Evolutionary conservation across 2,329 filamentous ascomycete species (phyloP), one percentile per base, ranked within the genome.

Genomic region (Apiospora malaysiana): DNA sequence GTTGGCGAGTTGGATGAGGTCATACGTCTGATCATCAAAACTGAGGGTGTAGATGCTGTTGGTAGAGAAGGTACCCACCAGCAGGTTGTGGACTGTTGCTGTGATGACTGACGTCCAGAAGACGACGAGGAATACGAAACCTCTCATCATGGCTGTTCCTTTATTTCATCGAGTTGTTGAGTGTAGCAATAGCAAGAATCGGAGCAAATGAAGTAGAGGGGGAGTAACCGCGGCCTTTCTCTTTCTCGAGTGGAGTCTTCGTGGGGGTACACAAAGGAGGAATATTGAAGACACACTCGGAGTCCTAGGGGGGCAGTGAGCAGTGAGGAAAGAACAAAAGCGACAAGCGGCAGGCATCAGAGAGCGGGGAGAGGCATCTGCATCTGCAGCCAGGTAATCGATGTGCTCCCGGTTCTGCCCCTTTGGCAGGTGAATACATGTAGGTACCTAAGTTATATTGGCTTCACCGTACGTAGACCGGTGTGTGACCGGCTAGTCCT

Each of bases 61-160:
- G 37, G 59, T 68, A 21, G 63, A 63, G 47, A 71, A 71, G 1
- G 70, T 71, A 14, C 70, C 70, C 8, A 71, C 70, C 25, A 71
- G 23, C 18, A 71, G 63, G 40, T 70, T 27, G 14, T 71, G 70
- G 0, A 49, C 46, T n/a, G 65, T 59, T 25, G 70, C 70, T 9
- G 32, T 12, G 18, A 40, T 23, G 56, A 32, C 18, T 18, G 32
- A 18, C 18, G 56, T 12, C 56, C 56, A 63, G 32, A 63, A 2
- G 27, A 9, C 32, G 32, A 63, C 5, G 56, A 40, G 56, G 14
- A 18, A n/a, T 32, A 63, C 12, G 32, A n/a, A 14, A 4, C n/a
- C n/a, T n/a, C 18, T 40, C 56, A 63, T 63, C 4, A 23, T 8
- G 21, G 32, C 18, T 32, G n/a, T n/a, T 40, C 2, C 37, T 63